These are phyloP conservation scores for Corylus heterophylla DNA, from an alignment of 306 rosid genomes.

Conservation along the genomic window DNA sequence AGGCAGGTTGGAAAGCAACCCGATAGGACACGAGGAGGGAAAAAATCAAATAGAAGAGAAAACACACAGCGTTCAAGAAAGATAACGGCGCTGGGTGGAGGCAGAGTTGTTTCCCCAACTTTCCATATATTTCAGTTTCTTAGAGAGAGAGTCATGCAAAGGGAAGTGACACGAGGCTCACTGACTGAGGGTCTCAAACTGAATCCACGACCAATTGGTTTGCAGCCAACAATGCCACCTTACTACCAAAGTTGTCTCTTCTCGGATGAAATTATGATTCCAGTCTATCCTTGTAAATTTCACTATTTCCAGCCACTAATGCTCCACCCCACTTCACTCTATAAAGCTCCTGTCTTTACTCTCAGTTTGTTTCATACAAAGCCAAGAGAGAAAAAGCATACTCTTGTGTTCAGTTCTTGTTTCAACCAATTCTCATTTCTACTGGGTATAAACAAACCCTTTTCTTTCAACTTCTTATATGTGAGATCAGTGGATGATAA, in stretches of 20 bases:
- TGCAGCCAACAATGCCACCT: conserved; percentile 10
- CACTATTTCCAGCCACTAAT: background rate
- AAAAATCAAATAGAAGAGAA: background rate
- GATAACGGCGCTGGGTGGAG: background rate
- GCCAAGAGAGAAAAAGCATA: background rate
- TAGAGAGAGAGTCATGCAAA: conserved; percentile 9
- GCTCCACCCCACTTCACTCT: background rate
- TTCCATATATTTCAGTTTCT: conserved; percentile 2
- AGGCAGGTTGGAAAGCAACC: background rate
- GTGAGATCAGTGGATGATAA: background rate
- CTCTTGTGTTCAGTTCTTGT: background rate
- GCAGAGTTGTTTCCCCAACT: background rate
- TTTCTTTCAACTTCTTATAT: background rate
- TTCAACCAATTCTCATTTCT: background rate
- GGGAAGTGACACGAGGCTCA: conserved; percentile 17
- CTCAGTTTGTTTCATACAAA: background rate
- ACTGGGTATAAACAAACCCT: conserved; percentile 4
- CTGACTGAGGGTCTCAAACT: background rate
- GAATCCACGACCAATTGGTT: background rate
- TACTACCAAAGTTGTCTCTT: conserved; percentile 13
- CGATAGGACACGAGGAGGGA: background rate
- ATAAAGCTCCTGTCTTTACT: background rate
- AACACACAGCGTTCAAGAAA: background rate
- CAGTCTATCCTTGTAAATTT: background rate
- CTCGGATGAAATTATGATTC: background rate